These are phyloP conservation scores for Silene conica DNA, from an alignment of 148 eudicot species.

Conservation along the genomic window DNA sequence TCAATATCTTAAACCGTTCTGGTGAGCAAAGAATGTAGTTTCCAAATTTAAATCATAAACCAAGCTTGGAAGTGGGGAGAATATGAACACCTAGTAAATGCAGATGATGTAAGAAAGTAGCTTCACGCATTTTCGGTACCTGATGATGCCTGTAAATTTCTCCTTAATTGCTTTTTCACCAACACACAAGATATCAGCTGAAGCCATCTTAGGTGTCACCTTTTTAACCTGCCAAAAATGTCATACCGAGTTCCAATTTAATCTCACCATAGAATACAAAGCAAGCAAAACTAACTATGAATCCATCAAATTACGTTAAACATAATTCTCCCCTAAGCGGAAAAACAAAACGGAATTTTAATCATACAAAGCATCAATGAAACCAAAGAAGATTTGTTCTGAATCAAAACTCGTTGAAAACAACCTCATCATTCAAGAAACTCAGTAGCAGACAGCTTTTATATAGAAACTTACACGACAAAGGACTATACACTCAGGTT, in stretches of 20 bases:
- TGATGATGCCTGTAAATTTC: constrained; percentile 83
- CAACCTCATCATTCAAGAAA: not conserved
- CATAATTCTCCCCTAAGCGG: not conserved
- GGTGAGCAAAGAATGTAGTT: not conserved
- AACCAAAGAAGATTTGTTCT: not conserved
- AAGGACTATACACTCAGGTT: constrained; percentile 74
- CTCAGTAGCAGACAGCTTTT: not conserved
- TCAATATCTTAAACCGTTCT: not conserved
- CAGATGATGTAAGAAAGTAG: not conserved
- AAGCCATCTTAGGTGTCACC: constrained; percentile 85
- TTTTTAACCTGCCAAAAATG: constrained; percentile 67
- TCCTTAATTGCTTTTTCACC: constrained; percentile 78
- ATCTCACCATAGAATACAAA: not conserved
- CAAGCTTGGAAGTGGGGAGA: not conserved
- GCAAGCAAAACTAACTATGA: not conserved
- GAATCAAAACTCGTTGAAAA: not conserved
- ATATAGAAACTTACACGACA: constrained; percentile 58
- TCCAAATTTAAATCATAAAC: not conserved
- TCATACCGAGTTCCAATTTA: constrained; percentile 7
- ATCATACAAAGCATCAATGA: not conserved
- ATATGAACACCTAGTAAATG: not conserved
- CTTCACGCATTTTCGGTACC: constrained; percentile 33
- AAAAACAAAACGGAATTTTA: not conserved
- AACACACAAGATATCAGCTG: constrained; percentile 91
- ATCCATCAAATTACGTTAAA: not conserved